phyloP scores from a whole-genome alignment of 78 protist genomes.

The slime mould (Dictyostelium discoideum) region DNA sequence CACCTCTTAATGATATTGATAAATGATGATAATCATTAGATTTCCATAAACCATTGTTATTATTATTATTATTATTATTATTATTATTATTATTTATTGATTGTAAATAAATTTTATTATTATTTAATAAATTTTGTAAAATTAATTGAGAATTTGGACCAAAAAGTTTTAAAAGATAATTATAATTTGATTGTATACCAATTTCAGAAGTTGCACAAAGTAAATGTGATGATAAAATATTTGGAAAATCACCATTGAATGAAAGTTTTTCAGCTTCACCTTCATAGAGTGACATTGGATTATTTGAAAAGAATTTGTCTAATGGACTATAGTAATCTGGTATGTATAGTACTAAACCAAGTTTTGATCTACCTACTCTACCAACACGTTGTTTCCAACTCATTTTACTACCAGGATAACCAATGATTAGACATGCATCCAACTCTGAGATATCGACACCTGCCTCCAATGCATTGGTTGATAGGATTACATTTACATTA shows the following conservation, averaged over 20 bases:
- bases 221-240: constrained; percentile 22
- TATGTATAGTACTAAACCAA: constrained; percentile 36
- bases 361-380: constrained; percentile 64
- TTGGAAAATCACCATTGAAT: constrained; percentile 73
- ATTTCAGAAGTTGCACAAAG: constrained; percentile 58
- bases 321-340: constrained; percentile 33
- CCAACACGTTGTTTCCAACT: constrained; percentile 71
- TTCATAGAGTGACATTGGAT: constrained; percentile 26
- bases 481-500: constrained; percentile 29
- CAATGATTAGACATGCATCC: constrained; percentile 81
- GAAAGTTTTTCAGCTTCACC: constrained; percentile 42
- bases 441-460: constrained; percentile 82
- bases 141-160: background rate
- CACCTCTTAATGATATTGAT: constrained; percentile 41
- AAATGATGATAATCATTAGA: constrained; percentile 13
- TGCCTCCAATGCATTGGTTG: constrained; percentile 85
- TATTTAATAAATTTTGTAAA: background rate
- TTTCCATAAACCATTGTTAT: background rate
- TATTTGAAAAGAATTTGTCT: constrained; percentile 30
- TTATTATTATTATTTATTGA: background rate
- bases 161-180: background rate
- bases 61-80: background rate
- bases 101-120: background rate
- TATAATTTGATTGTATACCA: constrained; percentile 20
- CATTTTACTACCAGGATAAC: constrained; percentile 80